phyloP scores from a whole-genome alignment of 2,329 filamentous ascomycete genomes.

The Huntiella abstrusa region DNA sequence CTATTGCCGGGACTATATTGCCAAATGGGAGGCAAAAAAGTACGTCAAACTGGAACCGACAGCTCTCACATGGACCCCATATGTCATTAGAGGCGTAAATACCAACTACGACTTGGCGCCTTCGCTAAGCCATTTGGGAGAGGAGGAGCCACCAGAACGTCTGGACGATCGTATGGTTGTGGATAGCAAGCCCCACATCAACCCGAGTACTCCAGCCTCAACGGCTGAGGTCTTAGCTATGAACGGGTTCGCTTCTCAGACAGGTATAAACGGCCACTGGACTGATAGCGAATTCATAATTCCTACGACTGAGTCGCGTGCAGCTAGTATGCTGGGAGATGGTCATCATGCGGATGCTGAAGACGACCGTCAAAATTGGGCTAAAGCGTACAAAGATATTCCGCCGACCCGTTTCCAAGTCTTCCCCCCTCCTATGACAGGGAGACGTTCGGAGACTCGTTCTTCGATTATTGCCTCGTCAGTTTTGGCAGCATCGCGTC shows the following conservation, averaged over 20 bases:
- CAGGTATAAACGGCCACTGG: neutral
- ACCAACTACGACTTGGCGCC: conserved; percentile 70
- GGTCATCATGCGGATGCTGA: conserved; percentile 17
- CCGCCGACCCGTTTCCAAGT: conserved; percentile 58
- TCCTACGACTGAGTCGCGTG: conserved; percentile 4
- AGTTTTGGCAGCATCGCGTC: conserved; percentile 19
- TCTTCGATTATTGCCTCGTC: conserved; percentile 24
- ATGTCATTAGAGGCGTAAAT: conserved; percentile 75
- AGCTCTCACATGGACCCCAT: conserved; percentile 83
- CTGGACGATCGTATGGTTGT: conserved; percentile 12
- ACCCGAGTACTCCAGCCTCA: conserved; percentile 1
- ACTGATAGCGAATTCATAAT: conserved; percentile 1
- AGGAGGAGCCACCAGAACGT: conserved; percentile 33
- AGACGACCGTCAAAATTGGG: conserved; percentile 23
- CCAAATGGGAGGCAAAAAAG: conserved; percentile 73
- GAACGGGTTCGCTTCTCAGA: conserved; percentile 2
- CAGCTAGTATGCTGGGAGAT: conserved; percentile 6
- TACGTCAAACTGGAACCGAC: conserved; percentile 71
- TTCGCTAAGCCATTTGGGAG: conserved; percentile 65
- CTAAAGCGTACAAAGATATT: conserved; percentile 33
- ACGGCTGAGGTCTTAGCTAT: neutral
- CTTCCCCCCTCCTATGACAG: conserved; percentile 44
- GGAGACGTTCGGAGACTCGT: conserved; percentile 20
- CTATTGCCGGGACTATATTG: conserved; percentile 74
- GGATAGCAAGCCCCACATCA: neutral